Evolutionary conservation across 768 basidiomycete species (phyloP), one percentile per base, ranked within the genome.

Genomic region (Mycena maculata): DNA sequence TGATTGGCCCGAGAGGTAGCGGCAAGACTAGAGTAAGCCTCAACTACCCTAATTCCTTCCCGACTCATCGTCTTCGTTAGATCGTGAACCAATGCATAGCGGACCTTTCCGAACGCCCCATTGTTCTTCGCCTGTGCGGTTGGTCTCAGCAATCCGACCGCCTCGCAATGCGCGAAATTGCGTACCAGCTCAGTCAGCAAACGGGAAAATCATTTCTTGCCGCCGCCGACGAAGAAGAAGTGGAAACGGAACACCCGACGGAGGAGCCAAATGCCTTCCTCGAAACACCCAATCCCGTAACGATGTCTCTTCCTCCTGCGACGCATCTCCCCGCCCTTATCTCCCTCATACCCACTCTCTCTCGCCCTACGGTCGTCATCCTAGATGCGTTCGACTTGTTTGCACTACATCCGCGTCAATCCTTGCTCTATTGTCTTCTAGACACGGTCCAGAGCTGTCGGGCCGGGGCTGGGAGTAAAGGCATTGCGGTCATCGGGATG

Each of bases 351-450:
- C 90, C 94, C 4, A 92, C 93, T 0, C 87, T 96, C 4, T 81
- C 88, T 13, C 90, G 90, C n/a, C 89, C 94, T 2, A 90, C 92
- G 1, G 76, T 99, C 50, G 84, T 99, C 39, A 79, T 98, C 44
- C 84, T 99, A 1, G 98, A 99, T 71, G 91, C 91, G 9, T 96
- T 99, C 77, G 98, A 99, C 76, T 85, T 96, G 28, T 99, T 99
- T 77, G 91, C 95, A 3, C 85, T 90, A 18, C 96, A 98, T 77
- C 90, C 95, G 13, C 88, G 98, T 16, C 98, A 99, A 75, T 90
- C 94, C 2, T 80, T 99, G 25, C 86, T 99, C 7, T 99, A 99
- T 75, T 99, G 96, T 75, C 86, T 99, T 20, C 84, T 99, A 53
- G 98, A 99, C 74, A 96, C 95, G 1, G 96, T 89, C 2, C 98